Conservation (phyloP, 257 asterid species). For the Solanum neorickii region DNA sequence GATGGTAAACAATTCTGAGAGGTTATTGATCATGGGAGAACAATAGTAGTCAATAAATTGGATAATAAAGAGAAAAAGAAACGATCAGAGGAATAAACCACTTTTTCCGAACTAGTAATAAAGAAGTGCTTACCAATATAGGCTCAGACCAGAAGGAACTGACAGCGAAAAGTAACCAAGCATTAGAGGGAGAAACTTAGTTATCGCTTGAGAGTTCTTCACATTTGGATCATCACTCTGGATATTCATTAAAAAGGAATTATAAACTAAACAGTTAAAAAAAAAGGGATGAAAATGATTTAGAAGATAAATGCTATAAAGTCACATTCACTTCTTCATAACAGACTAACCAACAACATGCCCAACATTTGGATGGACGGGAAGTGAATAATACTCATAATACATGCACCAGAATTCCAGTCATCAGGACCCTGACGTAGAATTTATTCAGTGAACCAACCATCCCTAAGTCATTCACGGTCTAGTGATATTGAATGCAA, state of each 20-base stretch:
- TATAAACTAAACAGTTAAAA: not conserved
- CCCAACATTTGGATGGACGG: not conserved
- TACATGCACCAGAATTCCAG: not conserved
- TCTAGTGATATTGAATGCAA: not conserved
- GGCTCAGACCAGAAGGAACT: slow-evolving; percentile 97
- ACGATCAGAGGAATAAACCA: not conserved
- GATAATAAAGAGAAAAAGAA: not conserved
- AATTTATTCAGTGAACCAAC: not conserved
- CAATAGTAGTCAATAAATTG: not conserved
- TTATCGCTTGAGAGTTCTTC: slow-evolving; percentile 77
- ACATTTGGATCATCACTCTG: slow-evolving; percentile 91
- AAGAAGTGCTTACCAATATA: slow-evolving; percentile 61
- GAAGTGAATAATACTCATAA: not conserved
- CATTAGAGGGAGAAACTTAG: slow-evolving; percentile 84
- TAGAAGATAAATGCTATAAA: not conserved
- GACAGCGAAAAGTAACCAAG: slow-evolving; percentile 89
- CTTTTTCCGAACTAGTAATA: not conserved
- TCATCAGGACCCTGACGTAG: not conserved
- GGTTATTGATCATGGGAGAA: not conserved
- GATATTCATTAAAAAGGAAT: not conserved
- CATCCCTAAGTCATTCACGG: not conserved
- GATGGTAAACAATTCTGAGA: not conserved
- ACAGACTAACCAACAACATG: not conserved
- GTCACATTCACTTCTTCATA: not conserved
- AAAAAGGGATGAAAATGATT: no score